Percentiles rank a stretch among this genome's conserved stretches.
Evolutionary conservation across 2,329 filamentous ascomycete species (phyloP).

Genomic region (Zarea fungicola): DNA sequence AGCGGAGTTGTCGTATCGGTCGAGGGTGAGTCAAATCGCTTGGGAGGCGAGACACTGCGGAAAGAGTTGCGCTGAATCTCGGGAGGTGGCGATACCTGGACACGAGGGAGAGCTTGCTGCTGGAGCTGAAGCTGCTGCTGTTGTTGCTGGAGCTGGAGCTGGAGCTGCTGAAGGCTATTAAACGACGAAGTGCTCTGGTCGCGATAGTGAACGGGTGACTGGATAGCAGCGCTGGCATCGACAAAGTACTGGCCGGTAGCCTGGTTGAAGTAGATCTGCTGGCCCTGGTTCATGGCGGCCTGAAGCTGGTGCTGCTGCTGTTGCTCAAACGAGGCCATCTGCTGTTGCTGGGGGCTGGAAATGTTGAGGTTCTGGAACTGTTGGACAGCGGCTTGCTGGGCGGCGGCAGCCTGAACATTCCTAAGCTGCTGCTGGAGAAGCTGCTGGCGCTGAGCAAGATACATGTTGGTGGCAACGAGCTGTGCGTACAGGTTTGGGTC

Average conservation of each 20-base stretch:
- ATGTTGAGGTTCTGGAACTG: constrained; percentile 76
- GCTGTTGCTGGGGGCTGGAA: constrained; percentile 41
- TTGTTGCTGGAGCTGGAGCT: constrained; percentile 6
- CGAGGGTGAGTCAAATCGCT: constrained; percentile 65
- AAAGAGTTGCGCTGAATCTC: constrained; percentile 45
- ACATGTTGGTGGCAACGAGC: constrained; percentile 84
- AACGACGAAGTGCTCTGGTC: constrained; percentile 39
- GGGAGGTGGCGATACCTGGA: constrained; percentile 77
- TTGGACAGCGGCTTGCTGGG: constrained; percentile 35
- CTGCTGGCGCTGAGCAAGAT: constrained; percentile 91
- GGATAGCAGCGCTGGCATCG: constrained; percentile 53
- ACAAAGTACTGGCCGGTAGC: constrained; percentile 81
- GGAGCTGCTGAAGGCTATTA: constrained; percentile 23
- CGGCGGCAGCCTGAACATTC: constrained; percentile 71
- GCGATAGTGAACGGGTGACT: constrained; percentile 35
- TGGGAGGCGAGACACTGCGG: constrained; percentile 63
- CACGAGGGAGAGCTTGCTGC: constrained; percentile 56
- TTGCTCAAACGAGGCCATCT: constrained; percentile 28
- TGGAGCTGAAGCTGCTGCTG: constrained; percentile 25
- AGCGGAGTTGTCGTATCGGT: constrained; percentile 64
- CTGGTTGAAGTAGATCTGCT: constrained; percentile 81
- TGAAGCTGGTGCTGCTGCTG: constrained; percentile 30
- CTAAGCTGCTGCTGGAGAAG: constrained; percentile 89
- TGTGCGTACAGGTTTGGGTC: constrained; percentile 85
- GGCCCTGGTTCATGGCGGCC: constrained; percentile 45